phyloP scores from a whole-genome alignment of 305 asterid species.

The Solanum hybrid region DNA sequence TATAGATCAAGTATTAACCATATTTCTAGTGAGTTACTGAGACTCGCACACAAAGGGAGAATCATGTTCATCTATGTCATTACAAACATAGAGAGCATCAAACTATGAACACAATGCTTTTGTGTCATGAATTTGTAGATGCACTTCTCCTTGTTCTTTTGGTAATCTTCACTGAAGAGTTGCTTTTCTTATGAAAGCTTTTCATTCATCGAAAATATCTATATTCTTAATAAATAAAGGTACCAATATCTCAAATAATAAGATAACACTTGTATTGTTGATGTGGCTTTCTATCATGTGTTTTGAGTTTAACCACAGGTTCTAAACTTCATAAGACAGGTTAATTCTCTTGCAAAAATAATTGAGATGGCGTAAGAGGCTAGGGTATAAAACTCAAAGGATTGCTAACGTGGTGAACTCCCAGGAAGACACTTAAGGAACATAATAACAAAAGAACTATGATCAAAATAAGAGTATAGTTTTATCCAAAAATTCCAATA shows the following conservation, averaged over 20 bases:
- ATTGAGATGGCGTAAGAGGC: background rate
- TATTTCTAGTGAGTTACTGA: no score
- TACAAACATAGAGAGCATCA: background rate
- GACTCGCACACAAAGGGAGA: no score
- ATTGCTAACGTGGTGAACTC: background rate
- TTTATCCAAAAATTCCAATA: background rate
- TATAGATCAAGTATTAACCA: no score
- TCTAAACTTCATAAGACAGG: background rate
- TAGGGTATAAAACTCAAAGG: conserved; percentile 7
- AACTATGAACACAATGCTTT: background rate
- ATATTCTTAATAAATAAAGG: background rate
- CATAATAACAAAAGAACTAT: background rate
- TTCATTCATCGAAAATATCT: no score
- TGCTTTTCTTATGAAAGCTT: background rate
- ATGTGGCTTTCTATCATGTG: background rate
- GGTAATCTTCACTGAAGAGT: no score
- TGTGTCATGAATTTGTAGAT: background rate
- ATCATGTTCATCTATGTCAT: background rate
- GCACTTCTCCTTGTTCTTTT: no score
- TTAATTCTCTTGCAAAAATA: background rate
- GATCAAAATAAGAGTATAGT: background rate
- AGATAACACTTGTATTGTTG: background rate
- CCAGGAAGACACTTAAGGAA: background rate
- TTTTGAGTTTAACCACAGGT: background rate
- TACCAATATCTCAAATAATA: background rate